A percentile compares a stretch with the other conserved stretches of the same genome.
These are phyloP conservation scores for Podaxis sp. DNA, from an alignment of 768 basidiomycete species.

Conservation along the genomic window DNA sequence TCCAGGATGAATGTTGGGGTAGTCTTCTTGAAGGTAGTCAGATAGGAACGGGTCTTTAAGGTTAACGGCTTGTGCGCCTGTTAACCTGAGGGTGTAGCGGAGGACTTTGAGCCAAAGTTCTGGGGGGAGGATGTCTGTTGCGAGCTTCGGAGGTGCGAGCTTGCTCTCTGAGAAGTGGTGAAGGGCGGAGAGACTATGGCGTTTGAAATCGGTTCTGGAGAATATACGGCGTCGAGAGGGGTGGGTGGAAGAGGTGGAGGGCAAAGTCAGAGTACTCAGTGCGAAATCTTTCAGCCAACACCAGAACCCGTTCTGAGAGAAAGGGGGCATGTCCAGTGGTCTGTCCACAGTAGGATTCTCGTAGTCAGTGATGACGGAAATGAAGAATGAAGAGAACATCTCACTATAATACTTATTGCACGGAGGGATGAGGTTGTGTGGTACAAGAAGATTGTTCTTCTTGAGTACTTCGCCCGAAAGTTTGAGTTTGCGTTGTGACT, in stretches of 20 bases:
- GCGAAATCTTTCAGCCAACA: background rate
- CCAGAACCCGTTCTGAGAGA: background rate
- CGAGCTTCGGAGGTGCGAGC: slow-evolving; percentile 23
- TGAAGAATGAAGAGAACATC: background rate
- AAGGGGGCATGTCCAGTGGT: background rate
- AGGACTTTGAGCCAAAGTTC: slow-evolving; percentile 34
- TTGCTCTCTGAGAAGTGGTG: background rate
- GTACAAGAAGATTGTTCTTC: background rate
- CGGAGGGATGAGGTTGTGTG: background rate
- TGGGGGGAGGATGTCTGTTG: slow-evolving; percentile 26
- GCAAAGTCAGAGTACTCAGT: background rate
- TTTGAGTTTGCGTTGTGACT: background rate
- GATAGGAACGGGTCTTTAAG: slow-evolving; percentile 35
- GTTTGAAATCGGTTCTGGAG: background rate
- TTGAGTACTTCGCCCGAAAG: background rate
- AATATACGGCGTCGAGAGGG: background rate
- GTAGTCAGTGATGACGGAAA: background rate
- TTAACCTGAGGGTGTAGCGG: slow-evolving; percentile 26
- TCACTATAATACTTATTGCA: background rate
- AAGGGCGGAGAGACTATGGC: background rate
- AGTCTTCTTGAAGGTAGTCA: slow-evolving; percentile 25
- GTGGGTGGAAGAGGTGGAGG: background rate
- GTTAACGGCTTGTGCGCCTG: slow-evolving; percentile 27
- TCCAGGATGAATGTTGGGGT: slow-evolving; percentile 25
- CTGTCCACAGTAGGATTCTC: background rate